phyloP scores from a whole-genome alignment of 2,329 filamentous ascomycete species.

The Endoconidiophora laricicola region DNA sequence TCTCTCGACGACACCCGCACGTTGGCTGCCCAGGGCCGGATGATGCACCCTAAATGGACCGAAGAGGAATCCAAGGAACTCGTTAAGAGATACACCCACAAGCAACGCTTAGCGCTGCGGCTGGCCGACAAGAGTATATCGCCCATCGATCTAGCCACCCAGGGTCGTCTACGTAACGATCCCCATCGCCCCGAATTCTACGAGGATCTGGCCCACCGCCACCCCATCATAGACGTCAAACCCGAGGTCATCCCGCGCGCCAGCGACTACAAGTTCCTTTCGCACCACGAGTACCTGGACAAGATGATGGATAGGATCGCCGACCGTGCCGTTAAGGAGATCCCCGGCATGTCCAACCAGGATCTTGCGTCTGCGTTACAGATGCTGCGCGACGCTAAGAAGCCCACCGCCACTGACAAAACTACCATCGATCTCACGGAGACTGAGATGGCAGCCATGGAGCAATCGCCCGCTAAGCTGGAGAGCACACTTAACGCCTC shows the following conservation, averaged over 20 bases:
- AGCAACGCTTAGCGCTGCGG: slow-evolving; percentile 67
- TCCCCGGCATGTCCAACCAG: slow-evolving; percentile 26
- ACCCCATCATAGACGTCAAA: slow-evolving; percentile 62
- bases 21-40: background rate
- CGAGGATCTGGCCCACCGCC: slow-evolving; percentile 65
- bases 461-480: slow-evolving; percentile 27
- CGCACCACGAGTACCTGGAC: slow-evolving; percentile 36
- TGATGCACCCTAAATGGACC: background rate
- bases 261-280: slow-evolving; percentile 40
- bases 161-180: slow-evolving; percentile 57
- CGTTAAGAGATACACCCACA: slow-evolving; percentile 51
- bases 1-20: background rate
- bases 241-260: slow-evolving; percentile 32
- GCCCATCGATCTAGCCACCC: slow-evolving; percentile 53
- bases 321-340: slow-evolving; percentile 36
- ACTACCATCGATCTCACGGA: slow-evolving; percentile 33
- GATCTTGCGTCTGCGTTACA: slow-evolving; percentile 27
- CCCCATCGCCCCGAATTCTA: slow-evolving; percentile 57
- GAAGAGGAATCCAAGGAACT: slow-evolving; percentile 7
- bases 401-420: slow-evolving; percentile 22
- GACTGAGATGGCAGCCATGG: slow-evolving; percentile 32
- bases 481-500: slow-evolving; percentile 6
- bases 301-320: slow-evolving; percentile 19
- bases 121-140: slow-evolving; percentile 65
- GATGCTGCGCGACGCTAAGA: slow-evolving; percentile 22